A percentile compares a stretch with the other conserved stretches of the same genome.
phyloP scores from a whole-genome alignment of 768 basidiomycete genomes.

The Rhizopogon sp. region DNA sequence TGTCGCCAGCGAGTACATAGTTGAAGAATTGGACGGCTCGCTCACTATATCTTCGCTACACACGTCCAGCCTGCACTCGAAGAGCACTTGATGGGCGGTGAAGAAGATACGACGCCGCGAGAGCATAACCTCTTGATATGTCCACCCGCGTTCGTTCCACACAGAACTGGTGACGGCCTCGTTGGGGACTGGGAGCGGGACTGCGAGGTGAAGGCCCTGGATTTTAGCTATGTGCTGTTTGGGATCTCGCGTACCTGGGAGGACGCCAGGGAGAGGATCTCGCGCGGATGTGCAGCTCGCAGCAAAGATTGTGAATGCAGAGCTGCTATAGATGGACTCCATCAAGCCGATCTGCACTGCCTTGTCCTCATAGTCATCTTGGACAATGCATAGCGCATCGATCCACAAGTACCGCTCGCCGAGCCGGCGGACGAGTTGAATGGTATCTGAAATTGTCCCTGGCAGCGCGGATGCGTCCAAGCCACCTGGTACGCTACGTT shows the following conservation, averaged over 20 bases:
- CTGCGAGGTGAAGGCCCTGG: neutral
- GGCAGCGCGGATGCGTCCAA: slow-evolving; percentile 5
- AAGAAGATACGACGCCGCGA: slow-evolving; percentile 15
- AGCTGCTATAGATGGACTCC: slow-evolving; percentile 12
- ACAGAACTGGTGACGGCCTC: slow-evolving; percentile 3
- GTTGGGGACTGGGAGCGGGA: slow-evolving; percentile 10
- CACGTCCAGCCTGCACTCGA: slow-evolving; percentile 11
- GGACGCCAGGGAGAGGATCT: slow-evolving; percentile 4
- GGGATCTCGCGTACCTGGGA: slow-evolving; percentile 2
- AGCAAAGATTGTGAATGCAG: neutral
- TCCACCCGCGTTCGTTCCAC: slow-evolving; percentile 15
- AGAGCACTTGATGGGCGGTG: slow-evolving; percentile 16
- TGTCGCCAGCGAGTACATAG: too few species aligned
- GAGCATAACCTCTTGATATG: neutral
- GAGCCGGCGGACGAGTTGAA: too few species aligned
- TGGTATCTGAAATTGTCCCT: slow-evolving; percentile 11
- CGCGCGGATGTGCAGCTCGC: too few species aligned
- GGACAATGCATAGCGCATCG: neutral
- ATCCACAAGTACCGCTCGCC: too few species aligned
- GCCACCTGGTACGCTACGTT: neutral
- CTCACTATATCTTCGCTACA: slow-evolving; percentile 19
- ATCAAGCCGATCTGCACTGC: slow-evolving; percentile 10
- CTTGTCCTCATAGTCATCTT: slow-evolving; percentile 15
- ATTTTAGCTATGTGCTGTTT: slow-evolving; percentile 12
- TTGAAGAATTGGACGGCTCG: neutral